Percentiles rank a stretch among this genome's conserved stretches.
phyloP scores from a whole-genome alignment of 2,329 filamentous ascomycete genomes.

The Coccinonectria pachysandricola region DNA sequence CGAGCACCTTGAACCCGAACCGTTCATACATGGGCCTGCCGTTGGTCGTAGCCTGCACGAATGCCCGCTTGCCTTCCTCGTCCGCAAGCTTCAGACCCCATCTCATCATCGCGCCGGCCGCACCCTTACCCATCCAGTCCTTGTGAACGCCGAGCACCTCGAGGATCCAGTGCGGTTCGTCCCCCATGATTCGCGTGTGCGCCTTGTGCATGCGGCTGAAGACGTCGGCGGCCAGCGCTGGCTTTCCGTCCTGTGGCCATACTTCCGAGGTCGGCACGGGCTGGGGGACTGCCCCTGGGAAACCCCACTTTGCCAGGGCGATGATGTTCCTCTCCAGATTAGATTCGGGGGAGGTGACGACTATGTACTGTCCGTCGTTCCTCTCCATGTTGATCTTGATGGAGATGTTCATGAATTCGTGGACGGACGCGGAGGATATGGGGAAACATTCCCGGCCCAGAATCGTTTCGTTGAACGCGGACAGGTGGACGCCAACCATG shows the following conservation, averaged over 20 bases:
- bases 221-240: slow-evolving; percentile 27
- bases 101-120: slow-evolving; percentile 30
- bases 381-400: slow-evolving; percentile 30
- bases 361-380: slow-evolving; percentile 28
- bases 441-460: slow-evolving; percentile 30
- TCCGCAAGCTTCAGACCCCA: slow-evolving; percentile 40
- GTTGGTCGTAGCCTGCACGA: slow-evolving; percentile 39
- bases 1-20: slow-evolving; percentile 34
- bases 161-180: slow-evolving; percentile 37
- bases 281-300: slow-evolving; percentile 16
- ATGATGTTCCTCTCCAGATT: slow-evolving; percentile 20
- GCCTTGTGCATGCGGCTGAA: slow-evolving; percentile 27
- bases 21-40: slow-evolving; percentile 37
- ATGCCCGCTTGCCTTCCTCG: slow-evolving; percentile 30
- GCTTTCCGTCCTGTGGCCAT: slow-evolving; percentile 32
- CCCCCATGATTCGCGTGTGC: slow-evolving; percentile 28
- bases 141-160: slow-evolving; percentile 35
- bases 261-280: slow-evolving; percentile 16
- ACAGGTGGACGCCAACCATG: slow-evolving; percentile 33
- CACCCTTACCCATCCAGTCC: slow-evolving; percentile 35
- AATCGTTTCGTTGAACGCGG: slow-evolving; percentile 31
- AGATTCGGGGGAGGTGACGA: slow-evolving; percentile 26
- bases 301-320: slow-evolving; percentile 39
- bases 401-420: slow-evolving; percentile 25
- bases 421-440: slow-evolving; percentile 11